phyloP scores from a whole-genome alignment of 805 yeast species.

The Candida stauntonica region DNA sequence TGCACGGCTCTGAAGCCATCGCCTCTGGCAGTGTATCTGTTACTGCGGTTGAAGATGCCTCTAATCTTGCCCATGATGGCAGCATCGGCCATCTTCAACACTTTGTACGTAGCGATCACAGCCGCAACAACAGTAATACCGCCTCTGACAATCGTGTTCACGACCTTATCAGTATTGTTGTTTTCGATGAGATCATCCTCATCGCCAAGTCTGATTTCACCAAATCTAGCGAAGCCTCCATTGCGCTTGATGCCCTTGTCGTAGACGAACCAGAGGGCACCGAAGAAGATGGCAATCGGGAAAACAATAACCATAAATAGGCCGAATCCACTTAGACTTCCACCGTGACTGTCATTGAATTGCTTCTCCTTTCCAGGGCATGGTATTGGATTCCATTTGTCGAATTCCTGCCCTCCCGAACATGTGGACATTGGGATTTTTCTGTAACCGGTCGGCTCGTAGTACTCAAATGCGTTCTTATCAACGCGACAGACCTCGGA shows the following conservation, averaged over 20 bases:
- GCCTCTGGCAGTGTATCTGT: constrained; percentile 22
- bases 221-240: constrained; percentile 54
- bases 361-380: constrained; percentile 86
- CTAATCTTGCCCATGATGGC: constrained; percentile 16
- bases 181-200: constrained; percentile 67
- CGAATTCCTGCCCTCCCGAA: constrained; percentile 72
- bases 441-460: constrained; percentile 90
- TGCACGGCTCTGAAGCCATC: constrained; percentile 20
- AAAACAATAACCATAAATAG: constrained; percentile 49
- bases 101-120: constrained; percentile 27
- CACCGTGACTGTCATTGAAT: constrained; percentile 47
- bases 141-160: constrained; percentile 39
- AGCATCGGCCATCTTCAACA: constrained; percentile 25
- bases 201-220: constrained; percentile 85
- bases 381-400: constrained; percentile 57
- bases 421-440: constrained; percentile 84
- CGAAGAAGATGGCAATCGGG: constrained; percentile 40
- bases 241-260: constrained; percentile 80
- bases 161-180: constrained; percentile 49
- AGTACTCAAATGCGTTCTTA: constrained; percentile 59
- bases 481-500: constrained; percentile 52
- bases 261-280: constrained; percentile 54
- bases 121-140: constrained; percentile 33
- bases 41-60: constrained; percentile 16
- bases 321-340: constrained; percentile 46